phyloP scores from a whole-genome alignment of 805 yeast genomes.

The Barnettozyma pratensis region DNA sequence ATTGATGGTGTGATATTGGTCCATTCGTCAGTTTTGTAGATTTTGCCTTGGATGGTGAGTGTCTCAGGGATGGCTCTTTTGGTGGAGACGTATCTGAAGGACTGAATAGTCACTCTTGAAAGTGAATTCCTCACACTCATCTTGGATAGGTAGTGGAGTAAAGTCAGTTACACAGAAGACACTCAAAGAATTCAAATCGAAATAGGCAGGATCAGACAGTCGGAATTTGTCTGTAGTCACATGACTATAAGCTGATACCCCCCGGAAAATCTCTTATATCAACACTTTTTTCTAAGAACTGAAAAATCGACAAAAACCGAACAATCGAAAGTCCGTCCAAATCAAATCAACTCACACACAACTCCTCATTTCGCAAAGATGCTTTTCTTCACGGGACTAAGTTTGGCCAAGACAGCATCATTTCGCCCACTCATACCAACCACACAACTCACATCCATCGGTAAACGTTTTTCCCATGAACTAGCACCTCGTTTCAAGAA shows the following conservation, averaged over 20 bases:
- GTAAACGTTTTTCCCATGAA: conserved; percentile 26
- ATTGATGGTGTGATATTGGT: conserved; percentile 83
- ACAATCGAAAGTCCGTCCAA: too few species aligned
- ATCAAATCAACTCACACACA: too few species aligned
- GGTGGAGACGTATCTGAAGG: not conserved
- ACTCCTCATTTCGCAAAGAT: not conserved
- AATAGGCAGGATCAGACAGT: too few species aligned
- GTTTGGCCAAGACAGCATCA: not conserved
- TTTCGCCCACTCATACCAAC: not conserved
- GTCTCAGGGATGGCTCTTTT: conserved; percentile 23
- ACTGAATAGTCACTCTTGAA: not conserved
- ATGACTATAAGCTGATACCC: too few species aligned
- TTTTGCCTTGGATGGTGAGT: conserved; percentile 41
- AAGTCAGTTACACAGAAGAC: too few species aligned
- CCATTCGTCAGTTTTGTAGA: conserved; percentile 64
- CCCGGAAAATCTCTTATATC: too few species aligned
- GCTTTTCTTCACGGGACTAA: conserved; percentile 1
- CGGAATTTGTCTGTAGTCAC: too few species aligned
- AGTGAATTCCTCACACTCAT: not conserved
- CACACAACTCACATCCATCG: not conserved
- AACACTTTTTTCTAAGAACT: too few species aligned
- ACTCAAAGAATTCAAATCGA: too few species aligned
- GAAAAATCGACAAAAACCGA: too few species aligned
- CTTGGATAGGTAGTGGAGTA: too few species aligned
- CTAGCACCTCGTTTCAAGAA: conserved; percentile 26